Conservation (phyloP, 108 stramenopile genomes). For the Cyclotella atomus region DNA sequence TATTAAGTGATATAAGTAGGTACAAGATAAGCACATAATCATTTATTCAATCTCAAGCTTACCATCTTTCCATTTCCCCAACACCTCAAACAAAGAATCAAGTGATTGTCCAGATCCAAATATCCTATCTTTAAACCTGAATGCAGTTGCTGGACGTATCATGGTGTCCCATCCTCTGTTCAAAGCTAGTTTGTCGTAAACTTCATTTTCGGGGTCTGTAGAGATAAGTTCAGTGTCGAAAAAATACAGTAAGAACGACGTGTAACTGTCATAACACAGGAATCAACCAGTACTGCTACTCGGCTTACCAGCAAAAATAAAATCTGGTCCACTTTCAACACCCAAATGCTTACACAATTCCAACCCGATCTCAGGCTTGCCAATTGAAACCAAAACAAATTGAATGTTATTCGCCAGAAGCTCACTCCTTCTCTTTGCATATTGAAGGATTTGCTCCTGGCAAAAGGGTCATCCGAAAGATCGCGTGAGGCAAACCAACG, state of each 20-base stretch:
- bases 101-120: conserved; percentile 22
- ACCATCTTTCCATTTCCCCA: conserved; percentile 77
- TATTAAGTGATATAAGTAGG: too few species aligned
- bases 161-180: conserved; percentile 73
- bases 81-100: conserved; percentile 57
- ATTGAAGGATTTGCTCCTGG: conserved; percentile 85
- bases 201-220: conserved; percentile 62
- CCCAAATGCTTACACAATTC: conserved; percentile 63
- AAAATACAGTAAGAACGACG: too few species aligned
- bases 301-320: conserved; percentile 62
- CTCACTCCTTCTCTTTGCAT: conserved; percentile 54
- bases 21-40: too few species aligned
- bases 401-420: conserved; percentile 55
- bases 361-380: conserved; percentile 64
- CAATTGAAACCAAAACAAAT: conserved; percentile 68
- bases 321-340: conserved; percentile 49
- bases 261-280: too few species aligned
- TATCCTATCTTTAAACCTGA: conserved; percentile 66
- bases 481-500: conserved; percentile 66
- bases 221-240: not conserved
- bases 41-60: too few species aligned
- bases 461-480: conserved; percentile 86
- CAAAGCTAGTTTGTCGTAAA: conserved; percentile 58
- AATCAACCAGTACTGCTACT: too few species aligned
- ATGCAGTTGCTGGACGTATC: conserved; percentile 63